phyloP scores from a whole-genome alignment of 2,329 filamentous ascomycete genomes.

The Periconia macrospinosa region DNA sequence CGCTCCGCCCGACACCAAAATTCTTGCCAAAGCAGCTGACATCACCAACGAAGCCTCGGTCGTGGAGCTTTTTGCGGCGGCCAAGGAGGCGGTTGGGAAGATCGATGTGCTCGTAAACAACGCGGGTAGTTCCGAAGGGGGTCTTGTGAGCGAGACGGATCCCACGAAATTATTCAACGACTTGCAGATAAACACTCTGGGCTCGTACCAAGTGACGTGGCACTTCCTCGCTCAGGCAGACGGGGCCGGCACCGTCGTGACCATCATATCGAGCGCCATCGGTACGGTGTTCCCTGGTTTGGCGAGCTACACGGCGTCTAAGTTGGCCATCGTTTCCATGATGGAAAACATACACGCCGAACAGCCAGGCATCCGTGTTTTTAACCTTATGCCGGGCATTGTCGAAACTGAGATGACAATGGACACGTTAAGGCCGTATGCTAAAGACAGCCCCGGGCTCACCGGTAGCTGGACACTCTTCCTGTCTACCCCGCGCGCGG shows the following conservation, averaged over 20 bases:
- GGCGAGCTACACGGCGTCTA: constrained; percentile 23
- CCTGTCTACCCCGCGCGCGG: constrained; percentile 16
- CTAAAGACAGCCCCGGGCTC: constrained; percentile 17
- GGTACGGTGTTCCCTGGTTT: constrained; percentile 16
- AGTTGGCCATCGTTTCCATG: constrained; percentile 22
- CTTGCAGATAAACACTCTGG: constrained; percentile 21
- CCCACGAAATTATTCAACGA: constrained; percentile 12
- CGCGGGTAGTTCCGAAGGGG: constrained; percentile 12
- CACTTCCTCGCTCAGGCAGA: constrained; percentile 9
- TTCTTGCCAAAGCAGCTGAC: constrained; percentile 22
- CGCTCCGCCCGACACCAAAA: constrained; percentile 14
- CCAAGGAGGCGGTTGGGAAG: constrained; percentile 9
- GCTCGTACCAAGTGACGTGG: constrained; percentile 15
- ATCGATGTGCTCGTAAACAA: constrained; percentile 21
- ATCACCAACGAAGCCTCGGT: constrained; percentile 20
- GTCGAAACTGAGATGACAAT: constrained; percentile 14
- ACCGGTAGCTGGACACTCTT: constrained; percentile 15
- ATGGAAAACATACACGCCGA: constrained; percentile 25
- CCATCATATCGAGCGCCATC: constrained; percentile 16
- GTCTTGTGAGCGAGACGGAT: constrained; percentile 3
- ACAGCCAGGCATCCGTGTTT: constrained; percentile 21
- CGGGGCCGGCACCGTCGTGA: constrained; percentile 19
- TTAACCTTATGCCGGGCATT: constrained; percentile 26
- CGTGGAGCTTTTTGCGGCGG: constrained; percentile 15
- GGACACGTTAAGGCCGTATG: constrained; percentile 17